Evolutionary conservation across 257 asterid genomes (phyloP), one percentile per base, ranked within the genome.

Genomic region (Lantana camara): DNA sequence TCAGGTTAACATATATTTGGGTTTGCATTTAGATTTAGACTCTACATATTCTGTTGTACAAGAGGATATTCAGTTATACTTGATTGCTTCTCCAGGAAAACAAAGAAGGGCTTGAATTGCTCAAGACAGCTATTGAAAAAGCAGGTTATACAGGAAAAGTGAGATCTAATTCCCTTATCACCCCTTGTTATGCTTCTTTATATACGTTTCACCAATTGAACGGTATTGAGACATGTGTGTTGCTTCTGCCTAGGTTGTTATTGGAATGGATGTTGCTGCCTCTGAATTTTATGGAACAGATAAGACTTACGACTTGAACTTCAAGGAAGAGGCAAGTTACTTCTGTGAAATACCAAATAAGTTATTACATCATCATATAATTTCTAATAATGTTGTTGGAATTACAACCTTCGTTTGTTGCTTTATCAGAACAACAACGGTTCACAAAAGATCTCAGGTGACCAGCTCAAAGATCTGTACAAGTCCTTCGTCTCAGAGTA

Each of bases 191-290:
- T 9, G 1, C 11, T 52, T 60, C 24, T 9, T 32, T 62, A 13
- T 55, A 32, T 21, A 16, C 24, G 20, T 14, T 38, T 53, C 10
- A 16, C 50, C 5, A 1, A 38, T 35, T 35, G 12, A 42, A 48
- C 29, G 38, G 12, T 41, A 55, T 29, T 58, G 14, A 48, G 50
- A 21, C 15, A 52, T 50, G 64, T 14, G 32, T 46, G 16, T 27
- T 53, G 21, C 51, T 64, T 53, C 62, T 30, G 2, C 30, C 0
- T 54, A 88, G 99, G 96, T 95, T 66, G 99, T 90, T 41, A 95
- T 95, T 54, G 99, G 99, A 32, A 95, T 94, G 97, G 97, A 94
- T 72, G 99, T 94, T 77, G 99, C 99, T 45, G 99, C 99, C 16
- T 94, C 99, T 69, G 99, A 90, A 68, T 94, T 94, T 66, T 94